These are phyloP conservation scores for Tetrapisispora phaffii DNA, from an alignment of 805 yeast species.

Conservation along the genomic window DNA sequence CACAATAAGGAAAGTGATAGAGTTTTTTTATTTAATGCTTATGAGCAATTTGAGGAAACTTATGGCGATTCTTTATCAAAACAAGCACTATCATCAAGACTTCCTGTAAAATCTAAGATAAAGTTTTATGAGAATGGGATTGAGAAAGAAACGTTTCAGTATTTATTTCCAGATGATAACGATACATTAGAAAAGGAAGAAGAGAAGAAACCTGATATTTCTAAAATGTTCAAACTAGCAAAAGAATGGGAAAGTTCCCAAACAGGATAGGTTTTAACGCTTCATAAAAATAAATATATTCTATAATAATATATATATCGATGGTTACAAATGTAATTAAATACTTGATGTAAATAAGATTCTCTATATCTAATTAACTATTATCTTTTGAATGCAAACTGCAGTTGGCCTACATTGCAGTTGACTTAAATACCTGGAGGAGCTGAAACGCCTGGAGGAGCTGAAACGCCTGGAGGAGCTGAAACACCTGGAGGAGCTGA, in stretches of 20 bases:
- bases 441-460: conserved; percentile 1
- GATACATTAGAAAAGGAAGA: conserved; percentile 1
- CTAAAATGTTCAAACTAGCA: conserved; percentile 39
- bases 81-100: conserved; percentile 32
- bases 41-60: conserved; percentile 50
- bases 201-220: conserved; percentile 11
- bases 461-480: conserved; percentile 1
- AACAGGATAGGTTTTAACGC: neutral
- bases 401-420: too few species aligned
- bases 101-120: conserved; percentile 44
- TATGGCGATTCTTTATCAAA: conserved; percentile 44
- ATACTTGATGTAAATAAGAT: too few species aligned
- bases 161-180: conserved; percentile 55
- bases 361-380: neutral
- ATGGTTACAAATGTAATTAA: neutral
- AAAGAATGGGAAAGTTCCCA: conserved; percentile 35
- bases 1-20: conserved; percentile 35
- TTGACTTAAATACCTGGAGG: conserved; percentile 1
- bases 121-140: conserved; percentile 31
- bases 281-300: too few species aligned
- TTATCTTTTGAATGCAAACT: neutral
- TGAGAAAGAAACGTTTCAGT: conserved; percentile 48
- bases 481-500: conserved; percentile 2
- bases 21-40: conserved; percentile 46
- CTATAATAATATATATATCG: neutral